These are phyloP conservation scores for Saccharomycopsis amapae DNA, from an alignment of 805 yeast species.

Conservation along the genomic window DNA sequence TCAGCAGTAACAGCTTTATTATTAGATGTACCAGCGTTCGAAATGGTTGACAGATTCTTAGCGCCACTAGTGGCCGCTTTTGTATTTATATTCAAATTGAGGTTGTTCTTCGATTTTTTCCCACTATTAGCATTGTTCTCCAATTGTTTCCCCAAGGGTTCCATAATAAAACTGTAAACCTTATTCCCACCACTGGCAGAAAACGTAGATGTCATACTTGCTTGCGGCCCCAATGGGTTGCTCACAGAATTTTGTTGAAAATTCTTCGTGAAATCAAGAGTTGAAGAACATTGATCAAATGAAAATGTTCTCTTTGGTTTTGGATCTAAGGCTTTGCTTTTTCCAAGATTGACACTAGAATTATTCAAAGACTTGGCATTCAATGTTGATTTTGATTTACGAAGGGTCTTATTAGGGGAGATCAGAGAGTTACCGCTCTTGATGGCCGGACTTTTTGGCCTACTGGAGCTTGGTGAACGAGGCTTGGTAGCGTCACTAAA, in stretches of 20 bases:
- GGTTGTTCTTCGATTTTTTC: neutral
- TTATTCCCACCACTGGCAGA: constrained; percentile 1
- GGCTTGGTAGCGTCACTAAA: constrained; percentile 13
- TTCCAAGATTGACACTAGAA: neutral
- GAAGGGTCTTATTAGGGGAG: constrained; percentile 6
- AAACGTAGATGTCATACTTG: neutral
- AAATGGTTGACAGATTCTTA: neutral
- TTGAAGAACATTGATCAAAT: constrained; percentile 21
- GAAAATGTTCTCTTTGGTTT: constrained; percentile 19
- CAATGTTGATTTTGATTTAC: constrained; percentile 14
- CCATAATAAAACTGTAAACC: constrained; percentile 14
- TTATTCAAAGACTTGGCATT: constrained; percentile 3
- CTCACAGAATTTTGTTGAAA: neutral
- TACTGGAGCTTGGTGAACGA: constrained; percentile 8
- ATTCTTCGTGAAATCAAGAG: constrained; percentile 18
- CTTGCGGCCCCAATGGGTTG: neutral
- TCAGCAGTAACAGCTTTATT: neutral
- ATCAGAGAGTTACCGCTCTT: neutral
- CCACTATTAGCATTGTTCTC: neutral
- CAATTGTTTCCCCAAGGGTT: constrained; percentile 7
- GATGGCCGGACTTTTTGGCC: constrained; percentile 2
- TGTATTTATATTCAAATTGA: neutral
- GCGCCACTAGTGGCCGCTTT: neutral
- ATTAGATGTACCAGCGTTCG: neutral
- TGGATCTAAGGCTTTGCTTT: constrained; percentile 6